Evolutionary conservation across 1,284 basidiomycete genomes (phyloP), one percentile per base, ranked within the genome.

Genomic region (Thecaphora frezii): DNA sequence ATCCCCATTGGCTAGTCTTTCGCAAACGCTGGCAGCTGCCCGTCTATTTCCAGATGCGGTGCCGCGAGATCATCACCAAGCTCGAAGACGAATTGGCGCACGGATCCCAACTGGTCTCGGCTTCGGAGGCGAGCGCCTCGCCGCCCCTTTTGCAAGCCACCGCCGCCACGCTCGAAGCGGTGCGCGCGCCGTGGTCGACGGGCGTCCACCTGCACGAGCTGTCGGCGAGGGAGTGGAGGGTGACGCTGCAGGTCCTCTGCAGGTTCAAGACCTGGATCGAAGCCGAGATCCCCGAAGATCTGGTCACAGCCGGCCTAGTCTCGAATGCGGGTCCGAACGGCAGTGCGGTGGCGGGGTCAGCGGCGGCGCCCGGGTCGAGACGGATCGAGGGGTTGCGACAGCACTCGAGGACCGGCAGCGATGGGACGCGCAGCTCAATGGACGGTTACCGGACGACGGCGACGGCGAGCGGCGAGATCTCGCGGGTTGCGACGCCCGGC

Each of bases 1-100:
- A 91, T 77, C 84, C 86, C 0, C 82, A 86, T 4, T 93, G 88
- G 78, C 69, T 77, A 8, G 80, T 86, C 0, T 94, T 97, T 71
- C 86, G 89, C 73, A 84, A 86, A 52, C 84, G 92, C 39, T 98
- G 94, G 93, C 94, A 97, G 76, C 83, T 98, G 7, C 89, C 91
- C 0, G 89, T 97, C 18, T 98, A 98, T 78, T 97, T 96, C 79
- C 94, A 98, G 77, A 83, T 98, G 64, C 85, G 93, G n/a, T 94
- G 93, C 88, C 94, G 97, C 77, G 93, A 96, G 71, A 89, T 96
- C 49, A 86, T 94, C 1, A 54, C 53, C 3, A 33, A 28, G 25
- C 48, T 74, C 5, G 72, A 74, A 26, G 45, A 50, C 14, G 48
- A 24, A 2, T 43, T 74, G 12, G 26, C 18, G 10, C 21, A 5